Evolutionary conservation across 2,329 filamentous ascomycete species (phyloP).

Genomic region (Aciculosporium take): DNA sequence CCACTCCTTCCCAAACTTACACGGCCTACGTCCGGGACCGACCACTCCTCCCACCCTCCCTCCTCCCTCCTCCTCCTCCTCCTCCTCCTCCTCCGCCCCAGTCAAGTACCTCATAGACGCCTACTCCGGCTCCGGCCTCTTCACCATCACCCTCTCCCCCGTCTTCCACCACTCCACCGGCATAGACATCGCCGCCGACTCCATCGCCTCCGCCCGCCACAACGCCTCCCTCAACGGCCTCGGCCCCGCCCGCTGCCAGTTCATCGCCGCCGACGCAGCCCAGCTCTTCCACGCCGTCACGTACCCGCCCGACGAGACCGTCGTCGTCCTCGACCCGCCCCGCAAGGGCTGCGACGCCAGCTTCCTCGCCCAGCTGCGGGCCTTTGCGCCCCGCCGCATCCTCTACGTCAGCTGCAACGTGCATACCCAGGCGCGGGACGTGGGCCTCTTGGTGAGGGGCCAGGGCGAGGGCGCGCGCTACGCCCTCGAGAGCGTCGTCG

Average conservation of each 20-base stretch:
- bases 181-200: conserved; percentile 74
- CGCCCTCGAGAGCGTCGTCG: conserved; percentile 76
- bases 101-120: conserved; percentile 91
- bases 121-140: conserved; percentile 93
- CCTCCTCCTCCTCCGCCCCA: conserved; percentile 24
- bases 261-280: conserved; percentile 79
- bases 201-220: conserved; percentile 61
- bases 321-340: conserved; percentile 93
- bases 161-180: conserved; percentile 75
- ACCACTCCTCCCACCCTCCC: neutral
- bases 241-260: conserved; percentile 51
- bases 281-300: conserved; percentile 63
- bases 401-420: conserved; percentile 97
- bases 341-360: conserved; percentile 82
- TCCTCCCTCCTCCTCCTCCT: conserved; percentile 43
- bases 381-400: conserved; percentile 63
- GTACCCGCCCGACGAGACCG: conserved; percentile 67
- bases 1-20: conserved; percentile 65
- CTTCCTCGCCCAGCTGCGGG: conserved; percentile 69
- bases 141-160: conserved; percentile 82
- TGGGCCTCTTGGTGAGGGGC: conserved; percentile 74
- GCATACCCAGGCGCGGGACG: conserved; percentile 88
- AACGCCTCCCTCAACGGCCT: conserved; percentile 73
- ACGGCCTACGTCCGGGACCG: conserved; percentile 74
- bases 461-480: conserved; percentile 41